Evolutionary conservation across 805 yeast species (phyloP).

Genomic region (Saccharomycopsis fibuligera): DNA sequence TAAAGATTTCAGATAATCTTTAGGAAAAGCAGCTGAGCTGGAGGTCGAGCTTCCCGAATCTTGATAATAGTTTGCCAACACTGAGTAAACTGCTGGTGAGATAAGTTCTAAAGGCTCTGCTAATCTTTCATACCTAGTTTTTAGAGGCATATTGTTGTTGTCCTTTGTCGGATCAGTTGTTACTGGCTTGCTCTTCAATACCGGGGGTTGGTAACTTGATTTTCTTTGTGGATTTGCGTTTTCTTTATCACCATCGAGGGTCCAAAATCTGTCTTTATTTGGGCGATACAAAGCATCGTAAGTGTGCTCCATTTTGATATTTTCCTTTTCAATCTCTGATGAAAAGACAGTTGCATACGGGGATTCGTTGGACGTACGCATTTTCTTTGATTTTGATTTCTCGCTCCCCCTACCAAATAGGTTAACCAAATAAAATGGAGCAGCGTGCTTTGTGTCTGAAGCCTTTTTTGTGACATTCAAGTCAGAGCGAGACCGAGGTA

Average conservation of each 20-base stretch:
- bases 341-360: no score
- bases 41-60: not conserved
- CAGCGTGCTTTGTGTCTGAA: no score
- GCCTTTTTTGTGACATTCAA: no score
- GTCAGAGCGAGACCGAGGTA: no score
- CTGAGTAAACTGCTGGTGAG: not conserved
- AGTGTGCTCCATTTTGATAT: no score
- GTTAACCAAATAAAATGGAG: no score
- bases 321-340: no score
- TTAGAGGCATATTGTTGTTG: not conserved
- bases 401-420: no score
- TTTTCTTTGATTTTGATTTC: no score
- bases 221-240: constrained; percentile 8
- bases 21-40: constrained; percentile 7
- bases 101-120: not conserved
- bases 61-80: not conserved
- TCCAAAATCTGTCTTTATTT: not conserved
- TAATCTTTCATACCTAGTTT: constrained; percentile 6
- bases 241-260: constrained; percentile 15
- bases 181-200: constrained; percentile 3
- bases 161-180: no score
- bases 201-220: constrained; percentile 2
- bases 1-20: constrained; percentile 12
- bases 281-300: no score
- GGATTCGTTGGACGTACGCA: no score